These are phyloP conservation scores for Neurospora sp. DNA, from an alignment of 495 filamentous ascomycete species.

Conservation along the genomic window DNA sequence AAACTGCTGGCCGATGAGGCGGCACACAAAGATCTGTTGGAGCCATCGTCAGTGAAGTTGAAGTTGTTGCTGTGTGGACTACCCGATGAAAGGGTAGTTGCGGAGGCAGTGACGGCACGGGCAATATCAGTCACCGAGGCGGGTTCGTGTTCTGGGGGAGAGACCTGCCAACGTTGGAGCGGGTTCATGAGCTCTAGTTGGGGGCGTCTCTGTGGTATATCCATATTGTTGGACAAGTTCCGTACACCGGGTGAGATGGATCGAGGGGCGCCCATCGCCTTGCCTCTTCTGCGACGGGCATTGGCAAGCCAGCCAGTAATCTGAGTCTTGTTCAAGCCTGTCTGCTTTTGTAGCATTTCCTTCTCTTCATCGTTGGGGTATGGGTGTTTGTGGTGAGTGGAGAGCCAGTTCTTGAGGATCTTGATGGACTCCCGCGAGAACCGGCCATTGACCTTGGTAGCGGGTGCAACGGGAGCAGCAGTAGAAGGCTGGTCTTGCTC, in stretches of 20 bases:
- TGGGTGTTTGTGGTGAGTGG: slow-evolving; percentile 61
- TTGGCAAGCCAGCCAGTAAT: slow-evolving; percentile 85
- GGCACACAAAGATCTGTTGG: slow-evolving; percentile 56
- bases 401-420: slow-evolving; percentile 68
- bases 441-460: slow-evolving; percentile 44
- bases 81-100: slow-evolving; percentile 39
- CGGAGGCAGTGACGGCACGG: slow-evolving; percentile 55
- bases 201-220: slow-evolving; percentile 48
- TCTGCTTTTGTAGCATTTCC: slow-evolving; percentile 57
- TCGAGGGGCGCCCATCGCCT: slow-evolving; percentile 46
- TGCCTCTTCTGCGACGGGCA: slow-evolving; percentile 58
- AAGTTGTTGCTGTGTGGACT: slow-evolving; percentile 36
- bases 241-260: slow-evolving; percentile 48
- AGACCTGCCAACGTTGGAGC: slow-evolving; percentile 76
- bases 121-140: slow-evolving; percentile 71
- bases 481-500: slow-evolving; percentile 26
- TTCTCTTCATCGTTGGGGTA: slow-evolving; percentile 79
- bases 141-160: slow-evolving; percentile 79
- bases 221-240: slow-evolving; percentile 47
- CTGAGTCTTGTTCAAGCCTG: slow-evolving; percentile 64
- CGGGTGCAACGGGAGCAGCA: slow-evolving; percentile 33
- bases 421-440: slow-evolving; percentile 65
- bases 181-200: slow-evolving; percentile 62
- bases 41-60: slow-evolving; percentile 53
- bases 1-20: slow-evolving; percentile 63